Evolutionary conservation across 2,329 filamentous ascomycete species (phyloP).

Genomic region (Xylariaceae sp.): DNA sequence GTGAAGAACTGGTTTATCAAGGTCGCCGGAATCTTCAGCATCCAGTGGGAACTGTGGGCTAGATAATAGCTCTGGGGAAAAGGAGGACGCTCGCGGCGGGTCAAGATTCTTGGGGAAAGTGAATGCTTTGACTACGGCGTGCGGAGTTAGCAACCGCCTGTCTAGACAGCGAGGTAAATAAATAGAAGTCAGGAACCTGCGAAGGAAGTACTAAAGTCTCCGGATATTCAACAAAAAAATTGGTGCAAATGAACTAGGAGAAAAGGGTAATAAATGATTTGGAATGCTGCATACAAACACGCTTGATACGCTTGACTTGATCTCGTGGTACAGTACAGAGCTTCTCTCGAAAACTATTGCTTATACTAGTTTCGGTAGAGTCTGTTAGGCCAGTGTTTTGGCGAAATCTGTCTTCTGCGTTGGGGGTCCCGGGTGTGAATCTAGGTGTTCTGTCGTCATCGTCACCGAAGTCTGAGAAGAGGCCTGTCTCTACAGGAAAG

Average conservation of each 20-base stretch:
- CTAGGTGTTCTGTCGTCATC: background rate
- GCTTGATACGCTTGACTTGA: conserved; percentile 27
- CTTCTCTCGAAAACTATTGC: conserved; percentile 27
- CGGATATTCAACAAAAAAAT: background rate
- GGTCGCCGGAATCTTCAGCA: background rate
- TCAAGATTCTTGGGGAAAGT: conserved; percentile 35
- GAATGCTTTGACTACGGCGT: conserved; percentile 29
- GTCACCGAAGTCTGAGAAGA: background rate
- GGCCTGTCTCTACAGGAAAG: conserved; percentile 1
- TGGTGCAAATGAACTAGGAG: background rate
- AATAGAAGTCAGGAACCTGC: background rate
- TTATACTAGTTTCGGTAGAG: conserved; percentile 34
- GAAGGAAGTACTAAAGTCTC: background rate
- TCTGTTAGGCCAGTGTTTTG: conserved; percentile 32
- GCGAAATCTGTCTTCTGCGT: conserved; percentile 18
- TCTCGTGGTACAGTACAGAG: conserved; percentile 24
- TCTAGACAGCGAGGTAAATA: background rate
- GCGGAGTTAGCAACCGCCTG: background rate
- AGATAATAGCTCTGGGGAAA: conserved; percentile 17
- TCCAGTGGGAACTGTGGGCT: conserved; percentile 3
- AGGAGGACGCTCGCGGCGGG: conserved; percentile 13
- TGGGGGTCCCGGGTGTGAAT: conserved; percentile 6
- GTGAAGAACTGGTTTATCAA: conserved; percentile 26
- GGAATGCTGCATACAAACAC: conserved; percentile 8
- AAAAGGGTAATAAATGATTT: background rate